Evolutionary conservation across 306 rosid genomes (phyloP), one percentile per base, ranked within the genome.

Genomic region (Hippophae rhamnoides): DNA sequence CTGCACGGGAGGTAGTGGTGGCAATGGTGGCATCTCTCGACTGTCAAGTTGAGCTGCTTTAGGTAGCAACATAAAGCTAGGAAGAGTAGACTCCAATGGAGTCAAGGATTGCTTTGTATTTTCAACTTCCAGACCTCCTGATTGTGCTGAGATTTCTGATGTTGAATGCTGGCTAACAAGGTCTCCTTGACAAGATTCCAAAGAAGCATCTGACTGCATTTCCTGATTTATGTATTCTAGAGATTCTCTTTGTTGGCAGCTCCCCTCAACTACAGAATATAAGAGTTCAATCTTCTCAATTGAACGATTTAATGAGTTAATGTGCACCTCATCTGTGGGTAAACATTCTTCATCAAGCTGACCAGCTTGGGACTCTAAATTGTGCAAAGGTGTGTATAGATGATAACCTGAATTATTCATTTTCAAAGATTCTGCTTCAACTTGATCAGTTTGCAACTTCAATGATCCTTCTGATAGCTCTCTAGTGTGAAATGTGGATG

Each of bases 1-100:
- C 46, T 93, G 99, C 94, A 84, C 74, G 55, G 99, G 99, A 47
- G 97, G 99, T 53, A 93, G 76, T 58, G 99, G 99, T 25, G 99
- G 99, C 86, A 89, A 66, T 56, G 99, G 99, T 60, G 99, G 95
- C 57, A 75, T 76, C 69, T 86, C 97, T 70, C 71, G 83, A 41
- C 66, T 62, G 69, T 48, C 72, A 64, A 59, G 76, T 42, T 71
- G 72, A 62, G 82, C 56, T 61, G 64, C 69, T 77, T 69, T 76
- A 53, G 71, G 74, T 54, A 66, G 73, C 66, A 50, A 61, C 62
- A 65, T 71, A 41, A 62, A 48, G 47, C 60, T 60, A 27, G 84
- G 86, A 73, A 72, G 63, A 55, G 68, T 54, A 57, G 76, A 63
- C 47, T 69, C 71, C 27, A 63, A 47, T 61, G 86, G 62, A 68